phyloP scores from a whole-genome alignment of 305 asterid genomes.

The Fraxinus floribunda region DNA sequence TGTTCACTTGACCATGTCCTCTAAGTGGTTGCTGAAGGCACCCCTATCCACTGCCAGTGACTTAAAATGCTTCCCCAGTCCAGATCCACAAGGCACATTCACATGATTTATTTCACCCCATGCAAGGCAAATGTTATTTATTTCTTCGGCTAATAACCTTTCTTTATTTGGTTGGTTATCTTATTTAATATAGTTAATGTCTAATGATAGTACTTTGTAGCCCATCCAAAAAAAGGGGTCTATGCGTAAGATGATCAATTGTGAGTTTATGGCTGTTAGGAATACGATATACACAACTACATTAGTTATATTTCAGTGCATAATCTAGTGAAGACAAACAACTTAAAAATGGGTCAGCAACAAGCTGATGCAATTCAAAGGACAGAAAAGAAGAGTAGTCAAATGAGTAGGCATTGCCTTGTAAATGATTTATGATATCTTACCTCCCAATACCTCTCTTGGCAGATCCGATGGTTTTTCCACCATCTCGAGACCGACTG shows the following conservation, averaged over 20 bases:
- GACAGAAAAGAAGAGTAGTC: neutral
- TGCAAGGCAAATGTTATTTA: neutral
- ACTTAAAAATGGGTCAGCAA: constrained; percentile 15
- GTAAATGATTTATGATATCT: neutral
- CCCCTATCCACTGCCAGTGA: neutral
- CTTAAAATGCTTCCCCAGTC: neutral
- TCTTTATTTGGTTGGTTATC: neutral
- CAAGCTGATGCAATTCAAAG: constrained; percentile 9
- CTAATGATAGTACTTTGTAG: neutral
- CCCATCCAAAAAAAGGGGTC: neutral
- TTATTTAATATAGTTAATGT: neutral
- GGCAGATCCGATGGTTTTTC: constrained; percentile 70
- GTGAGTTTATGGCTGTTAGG: neutral
- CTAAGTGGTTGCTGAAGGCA: neutral
- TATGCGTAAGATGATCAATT: neutral
- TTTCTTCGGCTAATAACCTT: neutral
- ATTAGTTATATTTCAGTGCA: neutral
- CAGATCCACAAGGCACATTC: neutral
- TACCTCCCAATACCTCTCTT: constrained; percentile 94
- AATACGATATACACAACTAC: neutral
- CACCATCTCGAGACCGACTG: constrained; percentile 95
- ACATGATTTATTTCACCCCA: neutral
- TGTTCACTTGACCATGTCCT: neutral
- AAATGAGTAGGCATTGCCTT: neutral
- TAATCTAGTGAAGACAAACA: constrained; percentile 12